Evolutionary conservation across 148 eudicot species (phyloP).

Genomic region (Camellia japonica): DNA sequence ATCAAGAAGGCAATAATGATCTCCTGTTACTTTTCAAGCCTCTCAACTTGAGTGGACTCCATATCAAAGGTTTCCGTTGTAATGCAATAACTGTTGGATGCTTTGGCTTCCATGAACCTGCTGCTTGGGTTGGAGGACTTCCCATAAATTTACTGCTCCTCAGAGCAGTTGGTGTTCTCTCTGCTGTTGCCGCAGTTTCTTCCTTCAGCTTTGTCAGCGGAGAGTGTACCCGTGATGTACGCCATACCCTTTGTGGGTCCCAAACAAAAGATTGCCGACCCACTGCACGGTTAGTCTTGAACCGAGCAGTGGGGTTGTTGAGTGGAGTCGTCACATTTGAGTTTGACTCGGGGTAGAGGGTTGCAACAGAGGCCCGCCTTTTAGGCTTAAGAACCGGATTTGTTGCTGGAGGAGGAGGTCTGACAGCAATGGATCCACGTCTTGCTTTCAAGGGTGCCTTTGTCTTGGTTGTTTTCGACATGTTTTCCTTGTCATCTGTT

Average conservation of each 20-base stretch:
- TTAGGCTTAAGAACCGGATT: constrained; percentile 41
- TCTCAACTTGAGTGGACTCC: constrained; percentile 72
- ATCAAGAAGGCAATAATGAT: constrained; percentile 38
- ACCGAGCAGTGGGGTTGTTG: constrained; percentile 21
- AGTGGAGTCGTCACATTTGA: constrained; percentile 33
- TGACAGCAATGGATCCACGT: constrained; percentile 53
- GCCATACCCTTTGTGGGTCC: constrained; percentile 64
- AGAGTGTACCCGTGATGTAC: constrained; percentile 54
- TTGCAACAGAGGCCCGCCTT: constrained; percentile 69
- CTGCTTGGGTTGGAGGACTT: constrained; percentile 65
- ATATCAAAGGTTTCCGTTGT: constrained; percentile 66
- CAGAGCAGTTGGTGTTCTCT: constrained; percentile 48
- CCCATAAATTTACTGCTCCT: constrained; percentile 67
- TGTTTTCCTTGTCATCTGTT: constrained; percentile 60
- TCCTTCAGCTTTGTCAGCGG: constrained; percentile 41
- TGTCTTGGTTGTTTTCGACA: constrained; percentile 25
- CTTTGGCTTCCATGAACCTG: constrained; percentile 77
- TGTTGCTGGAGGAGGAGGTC: constrained; percentile 36
- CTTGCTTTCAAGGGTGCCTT: constrained; percentile 45
- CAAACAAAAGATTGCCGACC: constrained; percentile 54
- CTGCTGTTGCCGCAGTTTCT: constrained; percentile 24
- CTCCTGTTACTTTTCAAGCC: constrained; percentile 47
- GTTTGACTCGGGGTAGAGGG: constrained; percentile 23
- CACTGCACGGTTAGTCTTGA: constrained; percentile 36
- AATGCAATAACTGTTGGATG: constrained; percentile 81